phyloP scores from a whole-genome alignment of 306 rosid genomes.

The Gynostemma pentaphyllum region DNA sequence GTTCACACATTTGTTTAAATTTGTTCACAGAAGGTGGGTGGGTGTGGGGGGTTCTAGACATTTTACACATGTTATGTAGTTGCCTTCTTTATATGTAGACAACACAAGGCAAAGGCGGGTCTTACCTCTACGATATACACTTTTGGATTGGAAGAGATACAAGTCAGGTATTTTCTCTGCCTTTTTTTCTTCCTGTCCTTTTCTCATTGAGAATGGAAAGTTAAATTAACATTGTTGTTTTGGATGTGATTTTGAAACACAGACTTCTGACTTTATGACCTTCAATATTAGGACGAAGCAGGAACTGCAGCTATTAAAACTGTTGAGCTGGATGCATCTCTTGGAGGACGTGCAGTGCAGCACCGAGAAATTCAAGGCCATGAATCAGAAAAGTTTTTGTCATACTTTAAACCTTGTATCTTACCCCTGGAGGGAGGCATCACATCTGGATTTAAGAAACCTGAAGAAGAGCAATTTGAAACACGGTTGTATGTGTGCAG shows the following conservation, averaged over 20 bases:
- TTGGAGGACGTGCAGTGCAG: constrained; percentile 98
- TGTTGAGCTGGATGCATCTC: constrained; percentile 80
- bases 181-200: constrained; percentile 10
- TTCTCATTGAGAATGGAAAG: constrained; percentile 7
- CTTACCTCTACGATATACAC: constrained; percentile 74
- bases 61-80: background rate
- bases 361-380: constrained; percentile 91
- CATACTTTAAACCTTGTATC: constrained; percentile 94
- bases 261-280: constrained; percentile 7
- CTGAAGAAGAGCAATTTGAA: constrained; percentile 82
- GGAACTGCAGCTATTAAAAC: constrained; percentile 96
- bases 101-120: constrained; percentile 83
- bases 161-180: constrained; percentile 57
- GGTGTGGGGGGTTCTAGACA: background rate
- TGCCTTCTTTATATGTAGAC: constrained; percentile 42
- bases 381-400: constrained; percentile 94
- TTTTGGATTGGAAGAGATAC: constrained; percentile 99
- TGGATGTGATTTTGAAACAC: background rate
- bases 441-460: constrained; percentile 68
- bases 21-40: background rate
- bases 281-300: constrained; percentile 71
- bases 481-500: constrained; percentile 71
- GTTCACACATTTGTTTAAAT: background rate
- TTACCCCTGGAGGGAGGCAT: constrained; percentile 94
- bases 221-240: background rate